Evolutionary conservation across 2,329 filamentous ascomycete genomes (phyloP).

Genomic region (Cladosporium sp.): DNA sequence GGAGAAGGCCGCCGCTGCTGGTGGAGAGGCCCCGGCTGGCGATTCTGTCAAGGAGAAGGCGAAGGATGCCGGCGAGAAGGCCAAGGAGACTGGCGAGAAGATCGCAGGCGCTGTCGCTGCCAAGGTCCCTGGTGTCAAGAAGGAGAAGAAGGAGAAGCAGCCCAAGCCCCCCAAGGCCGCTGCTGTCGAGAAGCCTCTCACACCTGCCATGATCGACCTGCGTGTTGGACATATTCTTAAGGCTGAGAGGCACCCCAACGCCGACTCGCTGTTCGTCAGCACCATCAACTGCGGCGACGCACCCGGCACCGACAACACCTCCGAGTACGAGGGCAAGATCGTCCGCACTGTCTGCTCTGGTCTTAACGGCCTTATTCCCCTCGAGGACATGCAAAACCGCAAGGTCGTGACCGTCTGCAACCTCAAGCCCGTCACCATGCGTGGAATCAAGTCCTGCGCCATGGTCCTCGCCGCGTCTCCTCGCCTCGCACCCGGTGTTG

Average conservation of each 20-base stretch:
- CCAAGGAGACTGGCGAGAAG: conserved; percentile 53
- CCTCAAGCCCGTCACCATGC: conserved; percentile 98
- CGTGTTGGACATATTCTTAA: conserved; percentile 97
- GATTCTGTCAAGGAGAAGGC: conserved; percentile 49
- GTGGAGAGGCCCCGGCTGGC: conserved; percentile 46
- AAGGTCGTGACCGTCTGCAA: conserved; percentile 97
- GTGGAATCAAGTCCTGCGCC: conserved; percentile 74
- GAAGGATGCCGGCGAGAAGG: conserved; percentile 50
- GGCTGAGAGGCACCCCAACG: conserved; percentile 91
- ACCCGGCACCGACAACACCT: conserved; percentile 81
- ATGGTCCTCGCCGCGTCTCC: conserved; percentile 97
- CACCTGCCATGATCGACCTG: conserved; percentile 86
- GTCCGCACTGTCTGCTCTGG: conserved; percentile 96
- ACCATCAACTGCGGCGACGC: conserved; percentile 93
- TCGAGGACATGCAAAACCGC: conserved; percentile 95
- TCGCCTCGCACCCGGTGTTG: conserved; percentile 76
- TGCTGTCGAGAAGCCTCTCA: conserved; percentile 71
- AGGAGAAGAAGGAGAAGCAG: conserved; percentile 67
- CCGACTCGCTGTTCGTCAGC: conserved; percentile 91
- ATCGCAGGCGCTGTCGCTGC: conserved; percentile 48
- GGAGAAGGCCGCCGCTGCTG: conserved; percentile 70
- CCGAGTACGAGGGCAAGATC: conserved; percentile 85
- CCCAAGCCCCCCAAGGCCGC: conserved; percentile 67
- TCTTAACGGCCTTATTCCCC: conserved; percentile 85
- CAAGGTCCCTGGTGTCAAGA: conserved; percentile 39